Evolutionary conservation across 2,329 filamentous ascomycete genomes (phyloP), one percentile per base, ranked within the genome.

Genomic region (Monosporascus sp.): DNA sequence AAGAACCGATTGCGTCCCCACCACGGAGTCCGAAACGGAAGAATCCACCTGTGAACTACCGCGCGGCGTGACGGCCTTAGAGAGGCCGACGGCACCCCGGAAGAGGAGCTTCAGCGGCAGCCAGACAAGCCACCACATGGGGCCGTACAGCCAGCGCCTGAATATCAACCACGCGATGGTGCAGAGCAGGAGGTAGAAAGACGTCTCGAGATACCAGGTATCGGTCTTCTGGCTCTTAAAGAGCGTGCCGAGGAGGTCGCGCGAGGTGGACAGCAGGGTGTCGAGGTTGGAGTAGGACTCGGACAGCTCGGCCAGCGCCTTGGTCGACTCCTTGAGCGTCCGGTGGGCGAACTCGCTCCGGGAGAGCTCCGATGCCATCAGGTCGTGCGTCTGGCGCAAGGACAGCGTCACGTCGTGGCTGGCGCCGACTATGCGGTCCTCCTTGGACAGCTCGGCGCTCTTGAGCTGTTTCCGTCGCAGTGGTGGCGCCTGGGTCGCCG

Each of bases 161-260:
- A 95, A 97, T 7, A 96, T 67, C 7, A 99, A 79, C 94, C 94
- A 99, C 31, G 76, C 78, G 43, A 92, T 84, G 1, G 91, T 97
- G 6, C 75, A 82, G 22, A 88, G 66, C 17, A 97, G 80, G 62
- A 97, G 79, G 68, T 92, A 95, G 60, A 97, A 85, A 2, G 92
- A 85, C 38, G 90, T 95, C 72, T 94, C 88, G 36, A 99, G 81
- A 69, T 99, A 99, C 94, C 94, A 99, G 2, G 92, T 97, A 68
- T 99, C 94, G 60, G 88, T 94, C 78, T 99, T 99, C 68, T 95
- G 91, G 59, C 90, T 94, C 56, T 84, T 84, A 47, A 97, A 75
- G 46, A 99, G 76, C 19, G 90, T 90, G 7, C 84, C 84, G 7
- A 97, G 82, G 19, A 99, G 76, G 52, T 85, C 86, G 59, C 83